Percentiles rank a stretch among this genome's conserved stretches.
Evolutionary conservation across 192 early-diverging fungal species (phyloP).

Genomic region (Coemansia sp.): DNA sequence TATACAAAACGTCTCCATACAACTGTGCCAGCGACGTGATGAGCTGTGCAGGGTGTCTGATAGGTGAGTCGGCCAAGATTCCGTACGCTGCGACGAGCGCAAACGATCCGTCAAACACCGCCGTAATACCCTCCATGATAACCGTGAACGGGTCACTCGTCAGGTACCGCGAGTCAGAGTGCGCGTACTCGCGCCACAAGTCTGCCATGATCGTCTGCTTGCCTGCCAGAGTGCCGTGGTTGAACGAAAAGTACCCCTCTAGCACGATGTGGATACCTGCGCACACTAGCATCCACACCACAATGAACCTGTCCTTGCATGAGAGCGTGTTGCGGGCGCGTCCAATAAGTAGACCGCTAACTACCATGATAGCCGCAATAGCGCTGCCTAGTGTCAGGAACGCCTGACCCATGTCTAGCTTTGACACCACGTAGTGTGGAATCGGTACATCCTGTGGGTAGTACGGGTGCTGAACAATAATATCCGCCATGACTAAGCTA

Average conservation of each 20-base stretch:
- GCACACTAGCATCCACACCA: constrained; percentile 84
- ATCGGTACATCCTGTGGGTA: constrained; percentile 39
- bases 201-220: constrained; percentile 68
- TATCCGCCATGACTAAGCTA: background rate
- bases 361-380: constrained; percentile 15
- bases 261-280: constrained; percentile 81
- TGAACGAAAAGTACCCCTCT: constrained; percentile 83
- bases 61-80: constrained; percentile 58
- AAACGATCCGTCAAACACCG: constrained; percentile 70
- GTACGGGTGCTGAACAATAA: constrained; percentile 39
- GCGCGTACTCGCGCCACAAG: constrained; percentile 91
- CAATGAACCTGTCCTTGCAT: constrained; percentile 56
- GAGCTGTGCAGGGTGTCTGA: constrained; percentile 62
- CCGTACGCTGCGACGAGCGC: constrained; percentile 60
- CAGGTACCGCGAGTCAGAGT: constrained; percentile 88
- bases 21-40: constrained; percentile 70
- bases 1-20: constrained; percentile 85
- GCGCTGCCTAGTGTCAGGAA: constrained; percentile 37
- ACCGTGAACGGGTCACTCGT: constrained; percentile 78
- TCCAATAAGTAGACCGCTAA: constrained; percentile 29
- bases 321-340: constrained; percentile 24
- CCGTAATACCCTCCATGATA: constrained; percentile 87
- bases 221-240: constrained; percentile 67
- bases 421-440: constrained; percentile 45
- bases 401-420: constrained; percentile 36